Percentiles rank a stretch among this genome's conserved stretches.
Evolutionary conservation across 768 basidiomycete species (phyloP).

Genomic region (Leccinum sublutescens): DNA sequence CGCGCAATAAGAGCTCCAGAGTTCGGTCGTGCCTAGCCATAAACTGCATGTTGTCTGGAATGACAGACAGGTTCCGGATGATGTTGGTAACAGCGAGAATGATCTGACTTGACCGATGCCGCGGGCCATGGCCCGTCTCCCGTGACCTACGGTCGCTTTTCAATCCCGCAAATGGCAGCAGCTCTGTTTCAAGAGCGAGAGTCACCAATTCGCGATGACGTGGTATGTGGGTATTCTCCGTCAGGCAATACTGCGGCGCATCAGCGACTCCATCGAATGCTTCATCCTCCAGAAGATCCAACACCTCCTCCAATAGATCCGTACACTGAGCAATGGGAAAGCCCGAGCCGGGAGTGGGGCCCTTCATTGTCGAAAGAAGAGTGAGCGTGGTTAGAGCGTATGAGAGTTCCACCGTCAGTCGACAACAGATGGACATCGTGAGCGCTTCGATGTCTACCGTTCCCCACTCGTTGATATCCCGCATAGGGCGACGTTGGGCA

Average conservation of each 20-base stretch:
- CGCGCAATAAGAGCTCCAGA: constrained; percentile 63
- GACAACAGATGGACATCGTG: constrained; percentile 87
- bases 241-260: constrained; percentile 24
- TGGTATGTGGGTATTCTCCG: constrained; percentile 39
- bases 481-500: constrained; percentile 53
- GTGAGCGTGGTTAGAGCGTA: constrained; percentile 89
- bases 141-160: constrained; percentile 45
- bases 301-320: constrained; percentile 81
- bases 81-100: constrained; percentile 74
- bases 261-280: constrained; percentile 59
- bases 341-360: constrained; percentile 51
- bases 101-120: constrained; percentile 61
- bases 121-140: constrained; percentile 51
- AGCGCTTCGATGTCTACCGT: constrained; percentile 89
- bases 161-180: constrained; percentile 58
- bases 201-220: constrained; percentile 69
- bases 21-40: constrained; percentile 65
- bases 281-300: constrained; percentile 83
- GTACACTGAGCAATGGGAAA: constrained; percentile 74
- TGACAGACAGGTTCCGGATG: constrained; percentile 81
- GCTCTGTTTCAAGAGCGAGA: constrained; percentile 54
- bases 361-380: constrained; percentile 75
- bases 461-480: constrained; percentile 84
- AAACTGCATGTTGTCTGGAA: constrained; percentile 66
- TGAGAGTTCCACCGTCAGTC: constrained; percentile 79